A percentile compares a stretch with the other conserved stretches of the same genome.
Evolutionary conservation across 257 asterid species (phyloP).

Genomic region (Ligustrum vulgare): DNA sequence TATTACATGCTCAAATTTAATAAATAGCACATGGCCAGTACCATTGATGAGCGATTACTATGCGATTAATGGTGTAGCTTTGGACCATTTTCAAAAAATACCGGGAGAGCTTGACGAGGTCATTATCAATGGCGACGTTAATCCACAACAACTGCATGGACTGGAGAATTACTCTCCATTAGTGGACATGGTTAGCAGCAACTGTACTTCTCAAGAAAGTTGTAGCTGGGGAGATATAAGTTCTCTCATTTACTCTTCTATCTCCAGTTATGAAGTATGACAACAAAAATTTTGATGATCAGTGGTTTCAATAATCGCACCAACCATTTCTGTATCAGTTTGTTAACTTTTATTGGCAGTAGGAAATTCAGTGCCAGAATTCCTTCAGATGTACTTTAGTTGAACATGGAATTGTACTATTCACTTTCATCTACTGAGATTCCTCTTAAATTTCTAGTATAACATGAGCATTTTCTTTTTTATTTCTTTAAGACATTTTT

Average conservation of each 20-base stretch:
- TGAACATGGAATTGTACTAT: neutral
- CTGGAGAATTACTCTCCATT: neutral
- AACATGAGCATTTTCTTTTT: neutral
- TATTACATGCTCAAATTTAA: neutral
- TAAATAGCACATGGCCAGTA: neutral
- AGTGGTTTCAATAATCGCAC: too few species aligned
- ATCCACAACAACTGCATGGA: neutral
- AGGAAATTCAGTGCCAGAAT: neutral
- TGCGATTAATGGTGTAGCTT: neutral
- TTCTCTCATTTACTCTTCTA: neutral
- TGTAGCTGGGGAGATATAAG: neutral
- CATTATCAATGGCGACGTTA: neutral
- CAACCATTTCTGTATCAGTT: neutral
- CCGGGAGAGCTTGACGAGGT: neutral
- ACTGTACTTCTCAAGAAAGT: neutral
- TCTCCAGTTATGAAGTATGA: neutral
- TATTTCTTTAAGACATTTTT: neutral
- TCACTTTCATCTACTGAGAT: conserved; percentile 1
- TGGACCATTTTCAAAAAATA: neutral
- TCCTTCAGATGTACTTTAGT: neutral
- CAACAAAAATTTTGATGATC: neutral
- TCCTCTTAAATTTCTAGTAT: neutral
- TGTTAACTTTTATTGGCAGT: neutral
- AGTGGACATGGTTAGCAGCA: neutral
- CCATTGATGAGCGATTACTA: neutral